Percentiles rank a stretch among this genome's conserved stretches.
These are phyloP conservation scores for Mucor saturninus DNA, from an alignment of 371 early-diverging fungal species.

Conservation along the genomic window DNA sequence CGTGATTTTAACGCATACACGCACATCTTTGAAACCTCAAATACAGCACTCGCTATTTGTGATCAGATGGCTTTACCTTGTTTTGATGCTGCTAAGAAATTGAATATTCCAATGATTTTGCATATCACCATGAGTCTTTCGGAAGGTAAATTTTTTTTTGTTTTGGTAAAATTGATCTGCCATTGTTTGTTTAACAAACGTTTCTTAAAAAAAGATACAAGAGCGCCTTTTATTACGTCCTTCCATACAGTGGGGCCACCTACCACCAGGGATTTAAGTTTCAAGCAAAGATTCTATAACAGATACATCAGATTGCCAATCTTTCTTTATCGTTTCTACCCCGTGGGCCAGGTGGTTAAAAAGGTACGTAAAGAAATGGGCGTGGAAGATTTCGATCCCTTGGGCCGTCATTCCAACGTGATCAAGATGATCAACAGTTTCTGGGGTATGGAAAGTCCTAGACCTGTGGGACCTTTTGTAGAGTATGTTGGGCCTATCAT, in stretches of 20 bases:
- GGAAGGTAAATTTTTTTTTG: constrained; percentile 6
- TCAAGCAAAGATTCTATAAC: constrained; percentile 15
- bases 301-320: constrained; percentile 17
- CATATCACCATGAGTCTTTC: constrained; percentile 28
- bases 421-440: constrained; percentile 38
- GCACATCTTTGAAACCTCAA: constrained; percentile 6
- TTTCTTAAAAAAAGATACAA: constrained; percentile 8
- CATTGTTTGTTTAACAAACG: background rate
- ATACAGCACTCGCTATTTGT: constrained; percentile 25
- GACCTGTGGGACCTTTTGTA: constrained; percentile 41
- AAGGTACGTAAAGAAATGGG: constrained; percentile 9
- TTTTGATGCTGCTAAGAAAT: constrained; percentile 23
- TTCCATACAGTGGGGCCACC: constrained; percentile 6
- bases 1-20: constrained; percentile 9
- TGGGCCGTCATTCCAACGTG: constrained; percentile 12
- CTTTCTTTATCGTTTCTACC: constrained; percentile 11
- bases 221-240: constrained; percentile 21
- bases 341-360: constrained; percentile 8
- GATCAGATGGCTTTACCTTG: constrained; percentile 30
- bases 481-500: constrained; percentile 46
- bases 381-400: constrained; percentile 13
- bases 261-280: constrained; percentile 18
- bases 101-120: constrained; percentile 20
- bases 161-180: background rate
- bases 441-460: constrained; percentile 35